A percentile compares a stretch with the other conserved stretches of the same genome.
Evolutionary conservation across 2,329 filamentous ascomycete genomes (phyloP).

Genomic region (Aspergillus sp.): DNA sequence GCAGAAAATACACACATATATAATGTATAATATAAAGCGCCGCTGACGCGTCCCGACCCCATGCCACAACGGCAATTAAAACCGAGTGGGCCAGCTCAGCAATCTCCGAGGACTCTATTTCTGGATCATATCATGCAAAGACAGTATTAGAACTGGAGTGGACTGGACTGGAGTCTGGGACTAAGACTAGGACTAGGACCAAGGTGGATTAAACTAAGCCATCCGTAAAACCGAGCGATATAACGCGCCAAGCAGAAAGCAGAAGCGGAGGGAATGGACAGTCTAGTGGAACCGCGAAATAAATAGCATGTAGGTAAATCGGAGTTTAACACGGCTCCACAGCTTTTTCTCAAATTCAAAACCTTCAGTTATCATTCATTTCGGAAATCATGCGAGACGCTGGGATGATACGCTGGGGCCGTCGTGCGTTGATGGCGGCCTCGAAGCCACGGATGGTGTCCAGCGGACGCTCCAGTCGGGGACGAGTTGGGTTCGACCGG

Average conservation of each 20-base stretch:
- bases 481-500: constrained; percentile 83
- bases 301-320: background rate
- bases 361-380: background rate
- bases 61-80: background rate
- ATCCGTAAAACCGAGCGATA: background rate
- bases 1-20: background rate
- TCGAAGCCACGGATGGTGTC: constrained; percentile 92
- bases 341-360: background rate
- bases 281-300: background rate
- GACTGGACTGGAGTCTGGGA: too few species aligned
- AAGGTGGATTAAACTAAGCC: background rate
- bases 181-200: background rate
- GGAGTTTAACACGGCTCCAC: background rate
- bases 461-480: constrained; percentile 81
- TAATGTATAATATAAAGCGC: background rate
- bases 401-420: constrained; percentile 33
- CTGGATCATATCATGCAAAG: background rate
- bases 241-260: background rate
- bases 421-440: constrained; percentile 72
- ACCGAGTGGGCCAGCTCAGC: background rate
- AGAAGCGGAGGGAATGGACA: background rate
- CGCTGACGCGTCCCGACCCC: constrained; percentile 9
- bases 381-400: constrained; percentile 27
- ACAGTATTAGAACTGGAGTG: too few species aligned
- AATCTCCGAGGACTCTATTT: constrained; percentile 11